phyloP scores from a whole-genome alignment of 1,284 basidiomycete species.

The Cerioporus squamosus region DNA sequence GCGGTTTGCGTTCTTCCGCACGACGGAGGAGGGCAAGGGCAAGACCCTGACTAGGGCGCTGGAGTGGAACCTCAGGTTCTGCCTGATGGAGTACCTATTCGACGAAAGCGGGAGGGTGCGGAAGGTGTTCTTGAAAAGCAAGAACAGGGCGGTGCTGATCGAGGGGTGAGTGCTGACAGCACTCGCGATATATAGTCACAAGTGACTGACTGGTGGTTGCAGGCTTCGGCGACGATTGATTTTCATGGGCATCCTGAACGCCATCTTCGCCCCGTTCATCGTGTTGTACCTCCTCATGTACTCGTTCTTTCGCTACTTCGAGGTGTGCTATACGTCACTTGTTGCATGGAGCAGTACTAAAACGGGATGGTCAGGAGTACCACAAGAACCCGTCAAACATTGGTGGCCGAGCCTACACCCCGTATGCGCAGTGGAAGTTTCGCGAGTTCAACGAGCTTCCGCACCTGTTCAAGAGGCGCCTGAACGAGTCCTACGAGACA shows the following conservation, averaged over 20 bases:
- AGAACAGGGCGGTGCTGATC: slow-evolving; percentile 77
- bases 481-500: slow-evolving; percentile 87
- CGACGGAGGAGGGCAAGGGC: slow-evolving; percentile 63
- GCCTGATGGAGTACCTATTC: slow-evolving; percentile 93
- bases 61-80: slow-evolving; percentile 97
- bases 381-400: slow-evolving; percentile 98
- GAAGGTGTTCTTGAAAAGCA: slow-evolving; percentile 88
- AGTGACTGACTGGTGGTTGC: background rate
- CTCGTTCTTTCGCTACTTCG: slow-evolving; percentile 99
- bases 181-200: background rate
- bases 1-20: slow-evolving; percentile 43
- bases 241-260: slow-evolving; percentile 96
- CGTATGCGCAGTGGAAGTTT: slow-evolving; percentile 97
- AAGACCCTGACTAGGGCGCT: slow-evolving; percentile 85
- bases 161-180: slow-evolving; percentile 65
- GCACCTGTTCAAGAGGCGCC: slow-evolving; percentile 86
- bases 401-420: slow-evolving; percentile 91
- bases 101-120: slow-evolving; percentile 87
- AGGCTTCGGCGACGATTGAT: slow-evolving; percentile 88
- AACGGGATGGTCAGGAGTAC: slow-evolving; percentile 75
- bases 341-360: background rate
- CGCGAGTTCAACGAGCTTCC: slow-evolving; percentile 98
- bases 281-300: slow-evolving; percentile 97
- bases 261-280: slow-evolving; percentile 95
- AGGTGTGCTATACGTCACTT: slow-evolving; percentile 55